Base-by-base conservation (phyloP, 352 stramenopile species). In the Globisporangium viniferum region DNA sequence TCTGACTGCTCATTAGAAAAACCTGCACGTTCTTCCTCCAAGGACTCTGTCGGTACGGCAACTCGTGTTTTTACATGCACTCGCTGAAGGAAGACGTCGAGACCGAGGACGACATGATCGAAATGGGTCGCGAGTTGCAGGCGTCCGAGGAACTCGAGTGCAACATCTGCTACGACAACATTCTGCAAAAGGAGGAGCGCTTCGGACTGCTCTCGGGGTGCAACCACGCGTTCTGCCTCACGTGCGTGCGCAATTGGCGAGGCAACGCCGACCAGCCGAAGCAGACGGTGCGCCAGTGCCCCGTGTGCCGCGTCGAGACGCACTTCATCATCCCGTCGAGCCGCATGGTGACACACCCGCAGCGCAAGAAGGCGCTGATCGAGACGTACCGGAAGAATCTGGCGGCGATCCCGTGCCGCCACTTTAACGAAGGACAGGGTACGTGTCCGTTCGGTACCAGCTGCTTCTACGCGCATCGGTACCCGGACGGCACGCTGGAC, bases 401-500 rank as follows among this genome's bases (percentile, higher is more conserved):
- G 48, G 79, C 84, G 29, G 73, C 66, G 7, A 95, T 96, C 59
- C 89, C 86, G 5, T 96, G 89, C 61, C 86, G 84, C 18, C 84
- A 94, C 67, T 96, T 96, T 66, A 78, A 94, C 68, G 78, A 90
- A 76, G 89, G 89, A 65, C 83, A 80, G 75, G 83, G 83, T 31
- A 87, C 77, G 29, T 96, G 89, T 82, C 86, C 86, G 59, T 96
- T 96, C 60, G 87, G 87, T n/a, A 88, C 82, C 41, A 93, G 82
- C 72, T 96, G 89, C 67, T 95, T 95, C 74, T 96, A 95, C 73
- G 84, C 84, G 41, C 89, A 96, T 59, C 80, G 82, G 20, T 91
- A 81, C 60, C 69, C 80, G 12, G 84, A 92, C 27, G 89, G 89
- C 35, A 85, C 79, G 14, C 68, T 89, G 44, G 82, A 82, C 18